Evolutionary conservation across 2,329 filamentous ascomycete species (phyloP).

Genomic region (Cadophora sp.): DNA sequence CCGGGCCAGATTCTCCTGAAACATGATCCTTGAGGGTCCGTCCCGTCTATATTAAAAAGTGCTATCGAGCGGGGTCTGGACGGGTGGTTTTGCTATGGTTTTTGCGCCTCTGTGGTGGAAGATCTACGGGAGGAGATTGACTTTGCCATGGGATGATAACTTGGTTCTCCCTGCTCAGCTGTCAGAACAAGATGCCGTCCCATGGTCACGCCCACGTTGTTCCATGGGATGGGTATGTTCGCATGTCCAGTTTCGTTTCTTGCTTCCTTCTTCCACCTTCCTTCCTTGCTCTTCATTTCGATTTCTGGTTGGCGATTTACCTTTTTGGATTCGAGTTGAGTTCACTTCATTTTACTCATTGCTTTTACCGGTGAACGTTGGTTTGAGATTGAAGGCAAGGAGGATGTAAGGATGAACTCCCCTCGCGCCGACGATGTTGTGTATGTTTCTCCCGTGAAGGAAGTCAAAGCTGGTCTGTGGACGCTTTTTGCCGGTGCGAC

Average conservation of each 20-base stretch:
- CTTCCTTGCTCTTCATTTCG: neutral
- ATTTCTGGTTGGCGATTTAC: neutral
- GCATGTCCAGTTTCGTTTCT: neutral
- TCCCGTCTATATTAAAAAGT: slow-evolving; percentile 8
- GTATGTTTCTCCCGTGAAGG: slow-evolving; percentile 30
- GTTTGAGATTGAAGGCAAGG: neutral
- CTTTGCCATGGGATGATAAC: neutral
- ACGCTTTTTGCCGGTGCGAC: slow-evolving; percentile 30
- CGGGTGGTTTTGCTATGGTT: neutral
- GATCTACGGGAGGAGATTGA: slow-evolving; percentile 1
- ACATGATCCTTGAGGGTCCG: slow-evolving; percentile 8
- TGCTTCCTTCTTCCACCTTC: neutral
- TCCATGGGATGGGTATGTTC: neutral
- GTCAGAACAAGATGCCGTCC: neutral
- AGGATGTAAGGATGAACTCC: slow-evolving; percentile 28
- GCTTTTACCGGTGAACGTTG: neutral
- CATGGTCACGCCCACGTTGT: neutral
- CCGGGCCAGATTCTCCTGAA: slow-evolving; percentile 7
- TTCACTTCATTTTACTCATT: neutral
- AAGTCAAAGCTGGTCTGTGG: slow-evolving; percentile 34
- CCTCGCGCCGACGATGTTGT: slow-evolving; percentile 20
- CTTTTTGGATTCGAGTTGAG: neutral
- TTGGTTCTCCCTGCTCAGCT: neutral
- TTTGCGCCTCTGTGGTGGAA: slow-evolving; percentile 9
- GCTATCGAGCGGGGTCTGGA: neutral